These are phyloP conservation scores for Pichia insulana DNA, from an alignment of 805 yeast species.

Conservation along the genomic window DNA sequence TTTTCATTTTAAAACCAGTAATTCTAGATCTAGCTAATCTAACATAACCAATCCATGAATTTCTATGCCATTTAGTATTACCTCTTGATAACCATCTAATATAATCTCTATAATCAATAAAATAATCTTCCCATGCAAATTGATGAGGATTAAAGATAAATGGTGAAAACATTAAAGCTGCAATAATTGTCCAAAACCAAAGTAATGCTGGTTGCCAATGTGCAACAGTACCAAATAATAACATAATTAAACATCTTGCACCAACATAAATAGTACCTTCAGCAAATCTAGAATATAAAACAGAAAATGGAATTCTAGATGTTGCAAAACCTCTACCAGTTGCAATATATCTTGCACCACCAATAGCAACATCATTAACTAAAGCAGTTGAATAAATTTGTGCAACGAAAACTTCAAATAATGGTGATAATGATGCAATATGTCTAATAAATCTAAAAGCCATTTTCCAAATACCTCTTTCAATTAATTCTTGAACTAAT, in stretches of 20 bases:
- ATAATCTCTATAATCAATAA: constrained; percentile 91
- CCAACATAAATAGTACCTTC: constrained; percentile 81
- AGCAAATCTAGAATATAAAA: constrained; percentile 68
- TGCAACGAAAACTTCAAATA: constrained; percentile 78
- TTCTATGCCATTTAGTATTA: constrained; percentile 81
- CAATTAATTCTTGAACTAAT: constrained; percentile 70
- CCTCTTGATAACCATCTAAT: constrained; percentile 89
- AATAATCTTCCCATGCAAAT: constrained; percentile 92
- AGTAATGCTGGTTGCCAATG: constrained; percentile 89
- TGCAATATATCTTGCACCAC: constrained; percentile 82
- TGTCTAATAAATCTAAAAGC: constrained; percentile 62
- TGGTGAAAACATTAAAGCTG: constrained; percentile 86
- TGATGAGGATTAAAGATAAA: constrained; percentile 96
- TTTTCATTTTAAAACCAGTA: constrained; percentile 74
- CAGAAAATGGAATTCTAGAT: constrained; percentile 67
- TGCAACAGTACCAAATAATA: constrained; percentile 63
- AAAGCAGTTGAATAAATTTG: constrained; percentile 69
- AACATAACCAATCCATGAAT: constrained; percentile 81
- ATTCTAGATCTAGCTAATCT: constrained; percentile 77
- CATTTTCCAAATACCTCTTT: constrained; percentile 74
- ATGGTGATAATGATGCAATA: constrained; percentile 61
- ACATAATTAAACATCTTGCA: constrained; percentile 65
- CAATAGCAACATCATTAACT: constrained; percentile 62
- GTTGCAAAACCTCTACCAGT: constrained; percentile 87
- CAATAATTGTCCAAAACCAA: constrained; percentile 95